Percentiles rank a stretch among this genome's conserved stretches.
These are phyloP conservation scores for Diaporthe amygdali DNA, from an alignment of 2,329 filamentous ascomycete species.

Conservation along the genomic window DNA sequence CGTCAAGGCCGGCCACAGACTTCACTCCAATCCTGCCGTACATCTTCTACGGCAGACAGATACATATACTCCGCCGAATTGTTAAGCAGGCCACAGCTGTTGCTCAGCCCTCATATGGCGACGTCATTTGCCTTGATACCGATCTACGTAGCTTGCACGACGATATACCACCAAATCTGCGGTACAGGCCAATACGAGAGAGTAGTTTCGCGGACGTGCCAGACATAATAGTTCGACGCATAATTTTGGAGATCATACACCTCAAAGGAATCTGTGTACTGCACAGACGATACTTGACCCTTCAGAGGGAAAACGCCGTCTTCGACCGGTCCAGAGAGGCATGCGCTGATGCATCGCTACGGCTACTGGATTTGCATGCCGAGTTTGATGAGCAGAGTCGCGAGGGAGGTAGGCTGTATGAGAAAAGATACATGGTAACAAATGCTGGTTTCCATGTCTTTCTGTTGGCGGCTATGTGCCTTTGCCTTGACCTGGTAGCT, in stretches of 20 bases:
- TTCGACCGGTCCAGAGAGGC: slow-evolving; percentile 46
- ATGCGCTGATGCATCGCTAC: slow-evolving; percentile 49
- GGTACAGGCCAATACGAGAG: slow-evolving; percentile 25
- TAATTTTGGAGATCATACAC: slow-evolving; percentile 45
- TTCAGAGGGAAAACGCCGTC: slow-evolving; percentile 41
- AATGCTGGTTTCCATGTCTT: slow-evolving; percentile 62
- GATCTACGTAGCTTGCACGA: slow-evolving; percentile 40
- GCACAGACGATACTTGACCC: slow-evolving; percentile 52
- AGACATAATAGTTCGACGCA: slow-evolving; percentile 42
- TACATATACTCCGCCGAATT: slow-evolving; percentile 48
- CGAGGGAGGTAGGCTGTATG: slow-evolving; percentile 55
- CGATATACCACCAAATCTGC: slow-evolving; percentile 38
- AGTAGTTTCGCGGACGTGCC: slow-evolving; percentile 43
- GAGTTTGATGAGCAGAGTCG: slow-evolving; percentile 51
- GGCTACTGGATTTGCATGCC: slow-evolving; percentile 51
- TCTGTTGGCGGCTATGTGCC: slow-evolving; percentile 63
- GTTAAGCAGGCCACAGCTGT: slow-evolving; percentile 47
- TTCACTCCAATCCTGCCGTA: slow-evolving; percentile 49
- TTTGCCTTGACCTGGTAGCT: slow-evolving; percentile 57
- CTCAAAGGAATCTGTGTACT: slow-evolving; percentile 55
- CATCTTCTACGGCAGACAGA: slow-evolving; percentile 48
- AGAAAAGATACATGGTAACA: slow-evolving; percentile 59
- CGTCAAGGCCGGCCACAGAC: slow-evolving; percentile 44
- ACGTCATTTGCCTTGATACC: slow-evolving; percentile 41
- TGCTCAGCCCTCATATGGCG: slow-evolving; percentile 38